Percentiles rank a stretch among this genome's conserved stretches.
phyloP scores from a whole-genome alignment of 108 stramenopile genomes.

The Bacterosira constricta region DNA sequence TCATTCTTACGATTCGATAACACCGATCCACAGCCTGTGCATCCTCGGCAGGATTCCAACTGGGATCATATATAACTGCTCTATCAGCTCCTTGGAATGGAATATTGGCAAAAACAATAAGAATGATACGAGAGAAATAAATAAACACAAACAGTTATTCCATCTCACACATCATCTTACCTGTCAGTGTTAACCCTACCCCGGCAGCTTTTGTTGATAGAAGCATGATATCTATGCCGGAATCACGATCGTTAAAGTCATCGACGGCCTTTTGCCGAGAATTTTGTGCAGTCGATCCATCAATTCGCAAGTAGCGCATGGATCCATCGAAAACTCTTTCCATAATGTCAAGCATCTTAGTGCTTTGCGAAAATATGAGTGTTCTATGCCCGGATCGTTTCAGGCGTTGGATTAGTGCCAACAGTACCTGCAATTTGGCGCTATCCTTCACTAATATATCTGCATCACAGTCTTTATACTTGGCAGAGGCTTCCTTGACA shows the following conservation, averaged over 20 bases:
- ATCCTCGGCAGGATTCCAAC: slow-evolving; percentile 94
- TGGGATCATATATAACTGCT: slow-evolving; percentile 84
- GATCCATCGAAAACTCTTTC: slow-evolving; percentile 33
- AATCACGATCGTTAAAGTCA: slow-evolving; percentile 81
- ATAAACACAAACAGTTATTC: neutral
- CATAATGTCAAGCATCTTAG: slow-evolving; percentile 92
- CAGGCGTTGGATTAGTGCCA: slow-evolving; percentile 62
- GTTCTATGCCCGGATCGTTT: slow-evolving; percentile 76
- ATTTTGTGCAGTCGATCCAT: slow-evolving; percentile 87
- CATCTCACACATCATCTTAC: slow-evolving; percentile 6
- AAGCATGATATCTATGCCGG: slow-evolving; percentile 68
- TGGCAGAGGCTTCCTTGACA: slow-evolving; percentile 35
- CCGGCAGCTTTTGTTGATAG: slow-evolving; percentile 90
- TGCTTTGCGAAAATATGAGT: slow-evolving; percentile 93
- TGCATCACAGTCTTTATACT: slow-evolving; percentile 19
- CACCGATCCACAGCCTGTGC: slow-evolving; percentile 90
- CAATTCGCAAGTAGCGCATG: slow-evolving; percentile 76
- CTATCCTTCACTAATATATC: slow-evolving; percentile 53
- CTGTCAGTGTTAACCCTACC: slow-evolving; percentile 81
- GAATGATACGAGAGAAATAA: neutral
- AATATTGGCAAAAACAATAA: neutral
- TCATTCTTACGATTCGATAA: slow-evolving; percentile 74
- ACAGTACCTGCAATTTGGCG: slow-evolving; percentile 79
- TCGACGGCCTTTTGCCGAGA: slow-evolving; percentile 89
- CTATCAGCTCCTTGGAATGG: slow-evolving; percentile 77